Evolutionary conservation across 2,329 filamentous ascomycete species (phyloP), one percentile per base, ranked within the genome.

Genomic region (Monosporascus sp.): DNA sequence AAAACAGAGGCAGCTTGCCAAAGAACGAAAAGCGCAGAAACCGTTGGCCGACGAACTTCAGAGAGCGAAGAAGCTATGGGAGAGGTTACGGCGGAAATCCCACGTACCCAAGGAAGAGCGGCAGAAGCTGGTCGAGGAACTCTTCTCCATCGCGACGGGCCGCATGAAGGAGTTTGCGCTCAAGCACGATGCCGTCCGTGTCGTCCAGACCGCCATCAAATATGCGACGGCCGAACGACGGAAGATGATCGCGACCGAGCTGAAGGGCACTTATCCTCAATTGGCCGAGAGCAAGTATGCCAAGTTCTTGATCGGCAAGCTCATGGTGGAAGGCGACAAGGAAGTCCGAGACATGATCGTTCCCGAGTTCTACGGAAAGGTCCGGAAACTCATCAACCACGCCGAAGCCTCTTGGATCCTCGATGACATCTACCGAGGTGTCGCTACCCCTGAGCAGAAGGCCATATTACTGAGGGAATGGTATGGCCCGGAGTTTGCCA

Each of bases 121-220:
- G 57, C 87, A 93, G 70, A 81, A 87, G 68, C 81, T 99, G 41
- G 88, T 97, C 47, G 82, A 86, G 55, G 93, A 99, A 75, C 81
- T 99, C 25, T 97, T 96, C 70, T 80, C 81, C 53, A 96, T 99
- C 65, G 89, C 97, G 64, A 94, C 89, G 24, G 93, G 92, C 50
- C 84, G 89, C 53, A 88, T 97, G 64, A 90, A 90, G 72, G 94
- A 97, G 57, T 96, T 97, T 61, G 93, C 97, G 20, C 89, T 99
- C 75, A 99, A 99, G 81, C 94, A 99, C 71, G 94, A 99, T 69
- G 90, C 91, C 37, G 93, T 96, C n/a, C 84, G 94, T 61, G 91
- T 96, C 43, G 88, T 99, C 25, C 94, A 99, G 75, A 97, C 92
- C 14, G 94, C 93, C 38, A 83, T 99, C 73, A 99, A 99, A 72